phyloP scores from a whole-genome alignment of 352 stramenopile species.

The Phytophthora syringae region DNA sequence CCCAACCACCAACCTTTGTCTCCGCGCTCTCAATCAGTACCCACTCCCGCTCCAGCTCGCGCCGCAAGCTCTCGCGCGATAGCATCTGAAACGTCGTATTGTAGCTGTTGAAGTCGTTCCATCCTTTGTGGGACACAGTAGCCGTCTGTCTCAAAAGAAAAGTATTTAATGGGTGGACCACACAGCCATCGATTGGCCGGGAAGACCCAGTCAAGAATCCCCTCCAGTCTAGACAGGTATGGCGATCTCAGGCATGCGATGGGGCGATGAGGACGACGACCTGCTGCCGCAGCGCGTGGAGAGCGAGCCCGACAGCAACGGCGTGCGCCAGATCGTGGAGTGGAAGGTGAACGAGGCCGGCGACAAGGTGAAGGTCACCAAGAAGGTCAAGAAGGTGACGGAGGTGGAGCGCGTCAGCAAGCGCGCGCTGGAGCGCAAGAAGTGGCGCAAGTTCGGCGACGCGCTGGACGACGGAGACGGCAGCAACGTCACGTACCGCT shows the following conservation, averaged over 20 bases:
- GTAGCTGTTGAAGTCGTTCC: no score
- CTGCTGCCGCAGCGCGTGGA: conserved; percentile 83
- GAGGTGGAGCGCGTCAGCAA: conserved; percentile 87
- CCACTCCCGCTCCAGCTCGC: conserved; percentile 72
- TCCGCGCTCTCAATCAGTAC: conserved; percentile 58
- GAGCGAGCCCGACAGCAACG: conserved; percentile 81
- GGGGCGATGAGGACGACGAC: conserved; percentile 80
- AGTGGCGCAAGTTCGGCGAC: conserved; percentile 87
- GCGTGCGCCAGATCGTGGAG: conserved; percentile 88
- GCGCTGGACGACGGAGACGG: conserved; percentile 72
- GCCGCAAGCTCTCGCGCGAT: conserved; percentile 56
- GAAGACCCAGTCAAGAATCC: conserved; percentile 7
- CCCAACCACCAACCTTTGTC: conserved; percentile 50
- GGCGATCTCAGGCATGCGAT: conserved; percentile 78
- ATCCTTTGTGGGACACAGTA: no score
- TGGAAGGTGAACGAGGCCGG: conserved; percentile 90
- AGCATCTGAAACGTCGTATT: conserved; percentile 34
- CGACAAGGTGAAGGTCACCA: conserved; percentile 93
- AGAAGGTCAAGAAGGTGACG: conserved; percentile 89
- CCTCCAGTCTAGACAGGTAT: conserved; percentile 39
- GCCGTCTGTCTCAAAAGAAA: no score
- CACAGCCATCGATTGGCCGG: no score
- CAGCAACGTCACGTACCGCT: conserved; percentile 89
- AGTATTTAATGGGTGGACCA: no score
- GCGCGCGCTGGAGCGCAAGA: conserved; percentile 81